phyloP scores from a whole-genome alignment of 768 basidiomycete genomes.

The Podaxis sp. region DNA sequence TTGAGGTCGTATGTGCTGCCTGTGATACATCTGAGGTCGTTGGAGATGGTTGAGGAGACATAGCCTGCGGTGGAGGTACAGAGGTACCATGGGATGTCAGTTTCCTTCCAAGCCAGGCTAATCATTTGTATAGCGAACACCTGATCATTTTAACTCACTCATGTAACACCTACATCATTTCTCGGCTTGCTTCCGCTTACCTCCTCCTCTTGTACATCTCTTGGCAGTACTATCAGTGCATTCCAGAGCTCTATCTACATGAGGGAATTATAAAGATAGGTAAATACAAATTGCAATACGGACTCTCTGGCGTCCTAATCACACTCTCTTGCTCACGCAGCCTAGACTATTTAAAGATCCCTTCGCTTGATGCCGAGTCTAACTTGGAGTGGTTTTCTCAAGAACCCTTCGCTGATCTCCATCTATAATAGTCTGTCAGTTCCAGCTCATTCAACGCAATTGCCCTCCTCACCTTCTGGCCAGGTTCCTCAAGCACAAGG shows the following conservation, averaged over 20 bases:
- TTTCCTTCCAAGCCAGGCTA: constrained; percentile 4
- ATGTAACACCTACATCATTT: neutral
- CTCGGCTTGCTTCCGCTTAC: neutral
- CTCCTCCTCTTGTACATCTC: neutral
- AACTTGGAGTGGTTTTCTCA: constrained; percentile 81
- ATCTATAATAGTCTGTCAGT: constrained; percentile 39
- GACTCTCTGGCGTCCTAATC: too few relatives aligned
- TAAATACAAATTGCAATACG: neutral
- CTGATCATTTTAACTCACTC: constrained; percentile 7
- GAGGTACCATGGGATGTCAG: constrained; percentile 11
- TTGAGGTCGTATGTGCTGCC: constrained; percentile 1
- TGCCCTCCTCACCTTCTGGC: constrained; percentile 45
- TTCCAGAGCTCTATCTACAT: neutral
- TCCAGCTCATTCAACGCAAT: neutral
- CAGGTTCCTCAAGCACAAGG: constrained; percentile 64
- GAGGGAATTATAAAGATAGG: neutral
- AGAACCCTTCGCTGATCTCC: constrained; percentile 79
- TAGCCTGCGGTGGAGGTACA: constrained; percentile 9
- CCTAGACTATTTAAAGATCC: constrained; percentile 28
- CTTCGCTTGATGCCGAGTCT: constrained; percentile 72
- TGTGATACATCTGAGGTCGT: neutral
- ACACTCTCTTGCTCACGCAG: neutral
- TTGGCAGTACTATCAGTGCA: neutral
- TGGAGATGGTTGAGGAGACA: neutral
- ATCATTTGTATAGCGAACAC: constrained; percentile 1